Evolutionary conservation across 768 basidiomycete species (phyloP).

Genomic region (Podaxis mareebaensis): DNA sequence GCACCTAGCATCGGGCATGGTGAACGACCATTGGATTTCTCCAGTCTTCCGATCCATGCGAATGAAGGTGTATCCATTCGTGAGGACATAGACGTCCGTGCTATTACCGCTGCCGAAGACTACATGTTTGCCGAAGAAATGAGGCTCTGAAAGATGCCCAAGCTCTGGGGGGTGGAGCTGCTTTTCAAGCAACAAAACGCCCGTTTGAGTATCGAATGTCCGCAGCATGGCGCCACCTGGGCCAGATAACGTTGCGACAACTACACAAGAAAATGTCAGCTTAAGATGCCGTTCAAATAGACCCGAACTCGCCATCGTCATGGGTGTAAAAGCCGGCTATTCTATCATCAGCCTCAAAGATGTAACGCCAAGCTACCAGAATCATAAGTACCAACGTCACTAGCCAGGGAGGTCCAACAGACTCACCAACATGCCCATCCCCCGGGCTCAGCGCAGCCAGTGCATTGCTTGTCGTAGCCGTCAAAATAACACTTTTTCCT

Average conservation of each 20-base stretch:
- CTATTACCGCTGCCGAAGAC: conserved; percentile 28
- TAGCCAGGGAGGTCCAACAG: not conserved
- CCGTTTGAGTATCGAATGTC: conserved; percentile 62
- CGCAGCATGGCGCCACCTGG: conserved; percentile 69
- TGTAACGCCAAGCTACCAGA: conserved; percentile 73
- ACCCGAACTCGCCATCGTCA: conserved; percentile 49
- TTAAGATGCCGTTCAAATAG: not conserved
- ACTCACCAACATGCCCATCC: conserved; percentile 73
- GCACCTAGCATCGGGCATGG: conserved; percentile 58
- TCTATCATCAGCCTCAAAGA: conserved; percentile 69
- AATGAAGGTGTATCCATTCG: conserved; percentile 60
- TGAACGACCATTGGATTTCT: conserved; percentile 59
- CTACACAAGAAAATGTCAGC: conserved; percentile 35
- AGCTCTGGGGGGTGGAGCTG: conserved; percentile 49
- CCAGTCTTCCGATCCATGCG: conserved; percentile 54
- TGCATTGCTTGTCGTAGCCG: conserved; percentile 74
- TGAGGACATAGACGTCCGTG: conserved; percentile 50
- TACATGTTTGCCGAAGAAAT: conserved; percentile 55
- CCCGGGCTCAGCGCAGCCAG: conserved; percentile 69
- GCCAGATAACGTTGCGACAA: conserved; percentile 74
- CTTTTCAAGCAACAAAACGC: conserved; percentile 66
- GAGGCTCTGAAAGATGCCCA: conserved; percentile 51
- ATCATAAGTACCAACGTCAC: not conserved
- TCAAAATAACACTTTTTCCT: conserved; percentile 53
- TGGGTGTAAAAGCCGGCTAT: conserved; percentile 64